Evolutionary conservation across 2,329 filamentous ascomycete species (phyloP).

Genomic region (Neocatenulostroma microsporum): DNA sequence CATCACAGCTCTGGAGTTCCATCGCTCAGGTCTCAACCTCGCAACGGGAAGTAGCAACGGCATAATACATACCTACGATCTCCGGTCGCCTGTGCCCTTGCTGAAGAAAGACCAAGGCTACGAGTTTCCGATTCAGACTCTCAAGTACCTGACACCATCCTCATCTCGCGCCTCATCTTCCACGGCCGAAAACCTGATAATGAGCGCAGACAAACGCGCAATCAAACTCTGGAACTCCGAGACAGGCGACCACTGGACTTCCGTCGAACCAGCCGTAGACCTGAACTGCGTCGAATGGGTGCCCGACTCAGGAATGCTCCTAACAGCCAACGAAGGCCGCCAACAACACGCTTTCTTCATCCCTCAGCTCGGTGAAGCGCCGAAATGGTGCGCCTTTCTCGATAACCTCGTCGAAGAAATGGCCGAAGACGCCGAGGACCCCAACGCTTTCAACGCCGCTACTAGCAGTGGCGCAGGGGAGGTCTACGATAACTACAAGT

Average conservation of each 20-base stretch:
- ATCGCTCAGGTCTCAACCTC: conserved; percentile 71
- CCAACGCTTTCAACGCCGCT: conserved; percentile 43
- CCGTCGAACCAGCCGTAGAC: conserved; percentile 88
- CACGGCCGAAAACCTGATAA: conserved; percentile 64
- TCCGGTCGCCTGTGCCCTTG: conserved; percentile 77
- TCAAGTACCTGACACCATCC: conserved; percentile 57
- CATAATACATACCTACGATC: conserved; percentile 81
- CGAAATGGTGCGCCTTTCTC: conserved; percentile 91
- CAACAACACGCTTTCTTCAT: conserved; percentile 95
- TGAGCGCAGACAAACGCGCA: conserved; percentile 88
- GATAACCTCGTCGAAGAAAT: conserved; percentile 98
- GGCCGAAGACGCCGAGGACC: conserved; percentile 69
- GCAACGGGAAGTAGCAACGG: conserved; percentile 83
- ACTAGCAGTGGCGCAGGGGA: conserved; percentile 50
- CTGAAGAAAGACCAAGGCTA: conserved; percentile 94
- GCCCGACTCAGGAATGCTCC: conserved; percentile 84
- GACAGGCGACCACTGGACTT: conserved; percentile 84
- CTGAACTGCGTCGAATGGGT: conserved; percentile 92
- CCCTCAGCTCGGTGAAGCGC: conserved; percentile 84
- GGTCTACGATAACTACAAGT: conserved; percentile 99
- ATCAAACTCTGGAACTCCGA: conserved; percentile 93
- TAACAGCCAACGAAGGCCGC: conserved; percentile 93
- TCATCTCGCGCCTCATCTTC: conserved; percentile 57
- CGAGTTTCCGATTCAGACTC: conserved; percentile 81
- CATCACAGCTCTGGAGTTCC: conserved; percentile 82